These are phyloP conservation scores for Arabidopsis thaliana DNA, from an alignment of 345 rosid genomes.

Conservation along the genomic window TAIR10.1 NC_003074.8:714501-715000, in stretches of 20 bases:
- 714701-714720: conserved; percentile 93
- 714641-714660: conserved; percentile 18
- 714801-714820: neutral
- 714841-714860: neutral
- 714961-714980: conserved; percentile 88
- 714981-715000: conserved; percentile 21
- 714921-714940: conserved; percentile 94
- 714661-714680: neutral
- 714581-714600: neutral
- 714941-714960: conserved; percentile 84
- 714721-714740: conserved; percentile 88
- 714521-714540: conserved; percentile 82
- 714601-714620: conserved; percentile 5
- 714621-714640: neutral
- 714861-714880: conserved; percentile 1
- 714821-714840: neutral
- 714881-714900: conserved; percentile 80
- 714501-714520: conserved; percentile 89
- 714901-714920: conserved; percentile 96
- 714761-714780: conserved; percentile 92
- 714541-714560: conserved; percentile 95
- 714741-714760: conserved; percentile 81
- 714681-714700: neutral
- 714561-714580: conserved; percentile 46
- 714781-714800: conserved; percentile 94